Conservation (phyloP, 1,139 yeast genomes). For the Debaryomyces coudertii region DNA sequence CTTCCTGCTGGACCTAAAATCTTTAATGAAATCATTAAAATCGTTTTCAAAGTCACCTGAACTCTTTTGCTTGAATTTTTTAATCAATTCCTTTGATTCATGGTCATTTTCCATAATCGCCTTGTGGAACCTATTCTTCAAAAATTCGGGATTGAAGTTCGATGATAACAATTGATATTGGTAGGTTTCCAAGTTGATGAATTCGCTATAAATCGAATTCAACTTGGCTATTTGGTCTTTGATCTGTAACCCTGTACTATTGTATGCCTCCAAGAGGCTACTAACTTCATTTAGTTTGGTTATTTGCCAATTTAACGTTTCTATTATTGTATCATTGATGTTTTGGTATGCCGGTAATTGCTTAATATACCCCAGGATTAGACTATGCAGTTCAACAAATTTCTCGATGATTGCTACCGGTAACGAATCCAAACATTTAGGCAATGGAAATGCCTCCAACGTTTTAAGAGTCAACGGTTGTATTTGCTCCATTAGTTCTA, state of each 20-base stretch:
- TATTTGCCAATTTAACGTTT: conserved; percentile 25
- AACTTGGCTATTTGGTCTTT: conserved; percentile 29
- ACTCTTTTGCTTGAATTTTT: conserved; percentile 14
- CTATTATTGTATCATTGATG: conserved; percentile 21
- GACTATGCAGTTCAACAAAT: conserved; percentile 30
- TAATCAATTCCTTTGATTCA: conserved; percentile 26
- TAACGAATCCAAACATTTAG: conserved; percentile 30
- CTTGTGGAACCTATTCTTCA: conserved; percentile 32
- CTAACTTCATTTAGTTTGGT: conserved; percentile 27
- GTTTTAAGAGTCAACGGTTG: conserved; percentile 16
- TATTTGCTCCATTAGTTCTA: conserved; percentile 6
- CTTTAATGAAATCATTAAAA: conserved; percentile 39
- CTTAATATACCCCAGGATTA: conserved; percentile 38
- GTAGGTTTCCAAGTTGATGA: conserved; percentile 37
- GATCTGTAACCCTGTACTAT: conserved; percentile 27
- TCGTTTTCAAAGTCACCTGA: conserved; percentile 16
- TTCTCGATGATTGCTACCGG: conserved; percentile 32
- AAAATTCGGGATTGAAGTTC: conserved; percentile 38
- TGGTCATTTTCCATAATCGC: conserved; percentile 29
- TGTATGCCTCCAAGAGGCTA: conserved; percentile 32
- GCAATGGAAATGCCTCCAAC: conserved; percentile 34
- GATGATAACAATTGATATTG: conserved; percentile 46
- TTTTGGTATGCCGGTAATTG: conserved; percentile 26
- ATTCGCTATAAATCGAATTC: conserved; percentile 34
- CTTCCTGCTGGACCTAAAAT: conserved; percentile 51